A percentile compares a stretch with the other conserved stretches of the same genome.
phyloP scores from a whole-genome alignment of 1,284 basidiomycete species.

The Hortiboletus rubellus region DNA sequence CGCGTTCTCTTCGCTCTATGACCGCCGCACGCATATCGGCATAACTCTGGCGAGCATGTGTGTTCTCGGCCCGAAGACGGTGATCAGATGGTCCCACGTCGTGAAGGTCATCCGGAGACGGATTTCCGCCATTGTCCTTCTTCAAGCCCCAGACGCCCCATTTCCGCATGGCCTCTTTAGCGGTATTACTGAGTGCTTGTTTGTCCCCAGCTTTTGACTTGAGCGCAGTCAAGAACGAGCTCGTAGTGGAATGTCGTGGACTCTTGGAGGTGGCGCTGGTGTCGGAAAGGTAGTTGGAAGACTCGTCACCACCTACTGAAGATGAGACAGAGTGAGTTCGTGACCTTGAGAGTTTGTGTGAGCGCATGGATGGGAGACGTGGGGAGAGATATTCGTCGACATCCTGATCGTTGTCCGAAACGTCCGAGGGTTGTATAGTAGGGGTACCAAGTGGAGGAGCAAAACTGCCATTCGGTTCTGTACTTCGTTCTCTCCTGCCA shows the following conservation, averaged over 20 bases:
- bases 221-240: slow-evolving; percentile 70
- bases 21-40: slow-evolving; percentile 73
- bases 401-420: slow-evolving; percentile 23
- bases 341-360: slow-evolving; percentile 21
- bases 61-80: slow-evolving; percentile 33
- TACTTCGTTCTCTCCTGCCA: slow-evolving; percentile 17
- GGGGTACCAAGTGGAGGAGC: slow-evolving; percentile 33
- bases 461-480: slow-evolving; percentile 15
- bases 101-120: slow-evolving; percentile 43
- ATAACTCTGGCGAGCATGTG: slow-evolving; percentile 57
- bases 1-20: slow-evolving; percentile 56
- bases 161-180: slow-evolving; percentile 83
- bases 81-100: slow-evolving; percentile 45
- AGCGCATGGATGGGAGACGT: slow-evolving; percentile 27
- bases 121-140: slow-evolving; percentile 44
- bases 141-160: slow-evolving; percentile 81
- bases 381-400: slow-evolving; percentile 18
- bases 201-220: slow-evolving; percentile 80
- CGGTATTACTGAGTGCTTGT: slow-evolving; percentile 75
- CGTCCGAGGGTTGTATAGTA: slow-evolving; percentile 15
- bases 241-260: slow-evolving; percentile 37
- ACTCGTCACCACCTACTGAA: slow-evolving; percentile 31
- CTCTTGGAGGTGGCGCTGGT: slow-evolving; percentile 32
- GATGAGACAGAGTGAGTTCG: slow-evolving; percentile 34
- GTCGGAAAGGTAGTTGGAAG: slow-evolving; percentile 27